A percentile compares a stretch with the other conserved stretches of the same genome.
These are phyloP conservation scores for Jaapia argillacea DNA, from an alignment of 768 basidiomycete genomes.

Conservation along the genomic window DNA sequence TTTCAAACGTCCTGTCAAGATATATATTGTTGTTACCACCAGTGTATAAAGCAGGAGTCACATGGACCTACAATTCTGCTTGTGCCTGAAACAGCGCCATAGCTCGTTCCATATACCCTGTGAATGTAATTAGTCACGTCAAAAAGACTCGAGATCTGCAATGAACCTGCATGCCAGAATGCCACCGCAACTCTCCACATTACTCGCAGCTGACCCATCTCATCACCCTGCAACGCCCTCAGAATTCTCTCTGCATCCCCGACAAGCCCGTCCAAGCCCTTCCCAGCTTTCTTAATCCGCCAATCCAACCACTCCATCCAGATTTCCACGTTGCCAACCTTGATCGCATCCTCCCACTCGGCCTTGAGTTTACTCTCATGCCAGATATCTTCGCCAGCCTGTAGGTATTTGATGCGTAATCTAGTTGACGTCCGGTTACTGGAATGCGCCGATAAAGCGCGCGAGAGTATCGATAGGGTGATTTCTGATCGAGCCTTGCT, in stretches of 20 bases:
- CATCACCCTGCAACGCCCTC: slow-evolving; percentile 29
- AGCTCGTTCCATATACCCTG: slow-evolving; percentile 68
- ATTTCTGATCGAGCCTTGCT: slow-evolving; percentile 62
- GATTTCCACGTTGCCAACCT: slow-evolving; percentile 41
- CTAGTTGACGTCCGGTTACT: slow-evolving; percentile 35
- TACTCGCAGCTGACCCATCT: slow-evolving; percentile 45
- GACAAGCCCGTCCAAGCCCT: slow-evolving; percentile 43
- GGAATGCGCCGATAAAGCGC: slow-evolving; percentile 50
- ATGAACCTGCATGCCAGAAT: slow-evolving; percentile 57
- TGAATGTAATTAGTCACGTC: not conserved
- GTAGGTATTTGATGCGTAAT: slow-evolving; percentile 56
- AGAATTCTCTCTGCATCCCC: slow-evolving; percentile 41
- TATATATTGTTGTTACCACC: not conserved
- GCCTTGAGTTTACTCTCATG: slow-evolving; percentile 35
- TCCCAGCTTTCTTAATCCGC: slow-evolving; percentile 40
- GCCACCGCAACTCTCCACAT: slow-evolving; percentile 64
- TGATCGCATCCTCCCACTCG: slow-evolving; percentile 67
- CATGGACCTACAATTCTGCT: slow-evolving; percentile 59
- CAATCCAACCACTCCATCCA: slow-evolving; percentile 81
- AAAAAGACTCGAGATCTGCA: slow-evolving; percentile 5
- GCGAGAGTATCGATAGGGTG: slow-evolving; percentile 51
- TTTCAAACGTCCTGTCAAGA: slow-evolving; percentile 42
- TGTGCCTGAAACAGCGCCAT: slow-evolving; percentile 78
- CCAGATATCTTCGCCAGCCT: slow-evolving; percentile 70
- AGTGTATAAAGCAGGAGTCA: not conserved